Evolutionary conservation across 2,329 filamentous ascomycete species (phyloP).

Genomic region (Pseudodiploospora longispora): DNA sequence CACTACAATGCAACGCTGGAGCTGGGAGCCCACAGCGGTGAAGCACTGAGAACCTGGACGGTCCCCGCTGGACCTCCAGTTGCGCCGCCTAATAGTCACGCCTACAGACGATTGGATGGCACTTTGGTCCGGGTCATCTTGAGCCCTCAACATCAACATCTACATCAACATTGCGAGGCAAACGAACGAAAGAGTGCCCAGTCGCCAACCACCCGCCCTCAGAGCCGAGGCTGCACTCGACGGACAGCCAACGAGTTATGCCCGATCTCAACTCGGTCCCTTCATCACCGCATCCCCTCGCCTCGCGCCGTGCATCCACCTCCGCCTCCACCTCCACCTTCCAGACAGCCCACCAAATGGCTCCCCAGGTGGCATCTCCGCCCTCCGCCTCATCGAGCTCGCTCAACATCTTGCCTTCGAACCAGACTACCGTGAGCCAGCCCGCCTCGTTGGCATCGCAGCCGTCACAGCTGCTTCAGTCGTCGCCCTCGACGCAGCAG

Average conservation of each 20-base stretch:
- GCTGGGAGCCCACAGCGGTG: too few relatives aligned
- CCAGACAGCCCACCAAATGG: constrained; percentile 27
- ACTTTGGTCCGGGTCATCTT: too few relatives aligned
- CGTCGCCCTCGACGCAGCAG: constrained; percentile 10
- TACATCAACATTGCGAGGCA: too few relatives aligned
- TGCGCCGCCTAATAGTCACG: too few relatives aligned
- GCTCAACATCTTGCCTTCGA: constrained; percentile 50
- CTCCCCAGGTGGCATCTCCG: constrained; percentile 26
- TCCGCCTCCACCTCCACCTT: constrained; percentile 34
- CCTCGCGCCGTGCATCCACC: constrained; percentile 27
- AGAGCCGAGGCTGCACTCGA: constrained; percentile 1
- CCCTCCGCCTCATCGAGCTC: constrained; percentile 32
- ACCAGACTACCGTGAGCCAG: constrained; percentile 40
- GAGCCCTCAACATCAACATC: too few relatives aligned
- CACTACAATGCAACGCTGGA: too few relatives aligned
- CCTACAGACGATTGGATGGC: too few relatives aligned
- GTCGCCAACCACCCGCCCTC: constrained; percentile 2
- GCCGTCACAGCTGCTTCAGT: constrained; percentile 15
- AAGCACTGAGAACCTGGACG: too few relatives aligned
- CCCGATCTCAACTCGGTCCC: constrained; percentile 50
- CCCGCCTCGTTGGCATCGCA: constrained; percentile 25
- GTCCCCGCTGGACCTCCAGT: too few relatives aligned
- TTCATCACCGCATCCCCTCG: constrained; percentile 38
- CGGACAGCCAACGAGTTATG: constrained; percentile 25
- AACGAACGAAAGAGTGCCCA: background rate